Evolutionary conservation across 306 rosid genomes (phyloP).

Genomic region (Vigna trinervia): DNA sequence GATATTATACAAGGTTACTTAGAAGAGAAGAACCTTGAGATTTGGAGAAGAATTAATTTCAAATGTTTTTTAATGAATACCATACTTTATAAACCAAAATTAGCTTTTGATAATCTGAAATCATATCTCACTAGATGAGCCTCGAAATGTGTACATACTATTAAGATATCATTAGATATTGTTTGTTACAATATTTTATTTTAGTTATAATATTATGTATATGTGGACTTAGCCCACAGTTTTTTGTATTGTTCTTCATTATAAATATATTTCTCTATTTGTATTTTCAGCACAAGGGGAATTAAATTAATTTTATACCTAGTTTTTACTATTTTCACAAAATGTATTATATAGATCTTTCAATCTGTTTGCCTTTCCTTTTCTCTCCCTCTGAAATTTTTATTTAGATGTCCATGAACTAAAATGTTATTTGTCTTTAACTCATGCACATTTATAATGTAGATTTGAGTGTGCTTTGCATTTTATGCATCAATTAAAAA

Average conservation of each 20-base stretch:
- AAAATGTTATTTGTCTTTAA: slow-evolving; percentile 19
- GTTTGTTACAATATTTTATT: too few species aligned
- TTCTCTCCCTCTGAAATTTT: not conserved
- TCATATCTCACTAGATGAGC: slow-evolving; percentile 4
- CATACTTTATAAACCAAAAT: not conserved
- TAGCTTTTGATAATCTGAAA: slow-evolving; percentile 18
- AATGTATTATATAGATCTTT: not conserved
- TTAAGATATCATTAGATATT: too few species aligned
- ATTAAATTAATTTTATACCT: too few species aligned
- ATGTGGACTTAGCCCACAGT: too few species aligned
- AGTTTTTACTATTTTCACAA: too few species aligned
- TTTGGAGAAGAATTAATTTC: slow-evolving; percentile 20
- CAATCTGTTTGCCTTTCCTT: not conserved
- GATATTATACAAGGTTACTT: slow-evolving; percentile 17
- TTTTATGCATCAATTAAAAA: not conserved
- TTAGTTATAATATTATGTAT: too few species aligned
- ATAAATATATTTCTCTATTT: too few species aligned
- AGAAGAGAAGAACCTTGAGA: not conserved
- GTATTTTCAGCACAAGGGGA: too few species aligned
- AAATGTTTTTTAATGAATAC: slow-evolving; percentile 7
- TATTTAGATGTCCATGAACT: not conserved
- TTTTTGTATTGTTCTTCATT: too few species aligned
- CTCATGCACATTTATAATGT: not conserved
- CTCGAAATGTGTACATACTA: not conserved
- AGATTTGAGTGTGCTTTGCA: slow-evolving; percentile 16